Evolutionary conservation across 495 filamentous ascomycete genomes (phyloP), one percentile per base, ranked within the genome.

Genomic region (Hypoxylon subgilvum): DNA sequence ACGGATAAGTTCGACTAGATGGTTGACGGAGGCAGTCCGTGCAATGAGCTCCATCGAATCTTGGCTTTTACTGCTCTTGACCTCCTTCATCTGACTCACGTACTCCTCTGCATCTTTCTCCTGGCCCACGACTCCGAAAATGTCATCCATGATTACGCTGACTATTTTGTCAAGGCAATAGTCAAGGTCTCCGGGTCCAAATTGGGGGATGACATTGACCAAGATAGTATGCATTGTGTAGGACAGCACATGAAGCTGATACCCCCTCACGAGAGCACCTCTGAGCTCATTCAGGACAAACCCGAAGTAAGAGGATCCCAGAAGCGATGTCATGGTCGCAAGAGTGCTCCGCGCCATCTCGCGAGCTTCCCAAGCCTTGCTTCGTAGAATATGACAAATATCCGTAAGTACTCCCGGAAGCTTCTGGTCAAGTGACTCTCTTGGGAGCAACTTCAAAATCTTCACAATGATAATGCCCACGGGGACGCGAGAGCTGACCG

Each of bases 101-200:
- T 99, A 99, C 35, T 92, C 94, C 61, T 93, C 92, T 0, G 93
- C 92, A 63, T 99, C 94, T 69, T 99, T 99, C 66, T 99, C 94
- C 74, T 94, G 86, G 10, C 94, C 94, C n/a, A 87, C 86, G n/a
- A 83, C 85, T 13, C 94, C 94, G 69, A 99, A 99, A 9, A 92
- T 95, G 68, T 97, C 95, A 62, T 99, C 94, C 90, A 97, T 95
- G 44, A 97, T 87, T 34, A 99, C 82, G 3, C 84, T 78, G 35
- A 91, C 83, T 32, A 97, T 84, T 13, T 90, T 79, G 3, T 76
- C 71, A 25, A 97, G 74, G 69, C 92, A 97, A 64, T 96, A 92
- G 61, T 99, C 91, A 34, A 97, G 74, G 54, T 90, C 90, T 13
- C 94, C 94, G 8, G 90, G 86, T 25, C 83, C 76, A 68, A 91